Base-by-base conservation (phyloP, 108 stramenopile genomes). In the Chaetoceros tenuissimus region DNA sequence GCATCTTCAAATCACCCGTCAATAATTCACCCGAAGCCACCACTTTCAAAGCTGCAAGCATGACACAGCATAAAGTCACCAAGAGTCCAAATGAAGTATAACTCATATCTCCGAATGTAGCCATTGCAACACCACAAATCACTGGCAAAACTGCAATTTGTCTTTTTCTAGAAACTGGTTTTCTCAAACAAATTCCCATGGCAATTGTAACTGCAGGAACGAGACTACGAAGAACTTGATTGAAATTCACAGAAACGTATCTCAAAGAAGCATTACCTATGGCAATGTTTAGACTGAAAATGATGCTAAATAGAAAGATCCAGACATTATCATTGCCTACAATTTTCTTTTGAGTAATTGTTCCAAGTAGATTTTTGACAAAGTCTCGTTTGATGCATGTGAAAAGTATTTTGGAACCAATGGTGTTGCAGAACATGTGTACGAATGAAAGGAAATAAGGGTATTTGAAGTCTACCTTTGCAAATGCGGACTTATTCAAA, bases 221-320 rank as follows among this genome's bases (percentile, higher is more conserved):
- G 10, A 85, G 60, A 29, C 70, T 68, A 44, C 88, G 60, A 73
- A 83, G 72, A 0, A 89, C 87, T 71, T 94, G 92, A 52, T 94
- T 94, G 60, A 94, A 94, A 54, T 87, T 85, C 30, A 94, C 92
- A 7, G 87, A 85, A 1, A 89, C 88, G 57, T 80, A 63, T 18
- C 69, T 53, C 16, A 87, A 53, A 26, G 82, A 84, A 18, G 77
- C 68, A 64, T 94, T 94, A 19, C 92, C 92, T 48, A 94, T 78
- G 62, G 82, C 84, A 66, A 94, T 90, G 59, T 94, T 94, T 46
- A 90, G 74, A 8, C 79, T 70, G 63, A 94, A 94, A 24, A 94
- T 67, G 45, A 87, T 56, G 25, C 75, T 77, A 68, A 89, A 90
- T 3, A 58, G 60, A 19, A 87, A 24, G 44, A 89, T 80, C 24